Base-by-base conservation (phyloP, 2,329 filamentous ascomycete genomes). In the Penicillium glabrum region DNA sequence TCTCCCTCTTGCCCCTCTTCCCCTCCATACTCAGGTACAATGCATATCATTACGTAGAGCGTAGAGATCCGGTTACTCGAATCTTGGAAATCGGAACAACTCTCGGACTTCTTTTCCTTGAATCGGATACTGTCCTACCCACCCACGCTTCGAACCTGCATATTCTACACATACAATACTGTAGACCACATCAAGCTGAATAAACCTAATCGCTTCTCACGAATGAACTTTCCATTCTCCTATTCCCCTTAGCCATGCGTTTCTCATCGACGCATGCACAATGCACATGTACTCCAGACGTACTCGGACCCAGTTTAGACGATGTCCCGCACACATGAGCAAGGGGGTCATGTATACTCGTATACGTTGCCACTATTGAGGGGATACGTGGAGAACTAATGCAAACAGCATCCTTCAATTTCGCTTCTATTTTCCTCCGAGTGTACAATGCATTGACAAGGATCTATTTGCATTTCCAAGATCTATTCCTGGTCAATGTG, bases 21-120 rank as follows among this genome's bases (percentile, higher is more conserved):
- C 31, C 29, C 39, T 56, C 29, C 44, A 54, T 13, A 51, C 23
- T 58, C 51, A 54, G 52, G 56, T 51, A 54, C 51, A 46, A 51
- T 58, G 56, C 52, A 54, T 41, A 7, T 29, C 16, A 29, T 39
- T 23, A 29, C 37, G 31, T 45, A 13, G 19, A 14, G 9, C 45
- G 23, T 46, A 24, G 46, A 29, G n/a, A 48, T 48, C 35, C 7
- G 35, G 35, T 39, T 39, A 39, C 35, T 39, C n/a, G n/a, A 19
- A 39, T 41, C 48, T 49, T 43, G 5, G 31, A 33, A 31, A 31
- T 13, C 13, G 31, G 5, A 16, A 31, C 11, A 31, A 31, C 29
- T 16, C 31, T 33, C 26, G 26, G 19, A 29, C 23, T 46, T 27
- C 13, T 29, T 29, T 19, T 29, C 24, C 14, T 45, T 14, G 6